phyloP scores from a whole-genome alignment of 805 yeast genomes.

The Scheffersomyces ergatensis region DNA sequence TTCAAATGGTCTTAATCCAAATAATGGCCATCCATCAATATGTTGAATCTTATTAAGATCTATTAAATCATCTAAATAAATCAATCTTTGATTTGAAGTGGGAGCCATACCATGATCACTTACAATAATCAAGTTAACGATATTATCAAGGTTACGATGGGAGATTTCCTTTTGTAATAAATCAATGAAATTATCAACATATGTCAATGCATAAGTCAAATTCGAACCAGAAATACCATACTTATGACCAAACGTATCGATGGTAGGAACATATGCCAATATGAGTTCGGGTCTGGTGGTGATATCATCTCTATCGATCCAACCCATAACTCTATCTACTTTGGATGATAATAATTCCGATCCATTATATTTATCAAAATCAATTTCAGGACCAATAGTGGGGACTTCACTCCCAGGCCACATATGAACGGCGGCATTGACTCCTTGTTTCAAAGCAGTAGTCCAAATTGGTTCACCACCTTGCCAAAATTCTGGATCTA shows the following conservation, averaged over 20 bases:
- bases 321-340: conserved; percentile 52
- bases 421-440: conserved; percentile 81
- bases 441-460: conserved; percentile 63
- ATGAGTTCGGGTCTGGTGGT: conserved; percentile 69
- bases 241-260: conserved; percentile 76
- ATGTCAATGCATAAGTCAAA: conserved; percentile 49
- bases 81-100: conserved; percentile 64
- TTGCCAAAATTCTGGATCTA: conserved; percentile 65
- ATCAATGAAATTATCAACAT: conserved; percentile 67
- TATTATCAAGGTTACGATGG: conserved; percentile 54
- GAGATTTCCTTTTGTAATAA: conserved; percentile 46
- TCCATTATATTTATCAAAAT: conserved; percentile 63
- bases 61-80: conserved; percentile 71
- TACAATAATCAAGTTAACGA: conserved; percentile 73
- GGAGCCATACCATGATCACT: conserved; percentile 97
- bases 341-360: conserved; percentile 60
- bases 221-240: conserved; percentile 66
- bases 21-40: conserved; percentile 83
- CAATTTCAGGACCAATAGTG: conserved; percentile 45
- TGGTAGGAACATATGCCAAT: conserved; percentile 74
- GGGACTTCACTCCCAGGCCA: conserved; percentile 93
- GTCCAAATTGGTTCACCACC: conserved; percentile 91
- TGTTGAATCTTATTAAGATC: conserved; percentile 55
- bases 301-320: conserved; percentile 61
- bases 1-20: conserved; percentile 63